Base-by-base conservation (phyloP, 345 rosid genomes). In the Heritiera littoralis region DNA sequence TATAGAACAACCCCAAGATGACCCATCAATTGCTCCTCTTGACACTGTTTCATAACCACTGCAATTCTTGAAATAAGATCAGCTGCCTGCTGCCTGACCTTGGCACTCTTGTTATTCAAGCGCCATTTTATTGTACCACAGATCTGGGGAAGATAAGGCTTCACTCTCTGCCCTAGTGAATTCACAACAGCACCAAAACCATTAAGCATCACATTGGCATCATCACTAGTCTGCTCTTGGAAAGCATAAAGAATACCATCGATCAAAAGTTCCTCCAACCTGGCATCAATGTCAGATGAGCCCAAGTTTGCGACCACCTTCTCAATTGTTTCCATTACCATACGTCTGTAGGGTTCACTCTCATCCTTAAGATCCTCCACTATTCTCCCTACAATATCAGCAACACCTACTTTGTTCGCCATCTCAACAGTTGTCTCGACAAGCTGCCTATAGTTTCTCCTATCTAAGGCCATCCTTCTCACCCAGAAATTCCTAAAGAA, bases 81-180 rank as follows among this genome's bases (percentile, higher is more conserved):
- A 11, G 99, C 97, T 2, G 98, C 98, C 84, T 97, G 99, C 78
- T 97, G 99, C 82, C 99, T 89, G 48, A 96, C 99, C 89, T 97
- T 97, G n/a, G 99, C 98, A 75, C 98, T 92, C 87, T 94, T 94
- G 92, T 97, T 97, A 88, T 97, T 97, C 89, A 97, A 73, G 30
- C 99, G 92, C 99, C 99, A 97, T 89, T 97, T 97, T 61, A 97
- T 94, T 80, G 99, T 94, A 88, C 98, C 99, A 85, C 99, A 97
- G 60, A 97, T 94, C 91, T 97, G 99, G 28, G 99, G 99, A 85
- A 97, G 98, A 78, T 94, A 97, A 55, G 98, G 98, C 81, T 97
- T 97, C 79, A 94, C 99, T 79, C 98, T 87, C 88, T 90, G 97
- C 70, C 99, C 98, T 76, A 97, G 97, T 76, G 94, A 84, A 87